Percentiles rank a stretch among this genome's conserved stretches.
Conservation (phyloP, 2,329 filamentous ascomycete genomes). For the Monilinia laxa region DNA sequence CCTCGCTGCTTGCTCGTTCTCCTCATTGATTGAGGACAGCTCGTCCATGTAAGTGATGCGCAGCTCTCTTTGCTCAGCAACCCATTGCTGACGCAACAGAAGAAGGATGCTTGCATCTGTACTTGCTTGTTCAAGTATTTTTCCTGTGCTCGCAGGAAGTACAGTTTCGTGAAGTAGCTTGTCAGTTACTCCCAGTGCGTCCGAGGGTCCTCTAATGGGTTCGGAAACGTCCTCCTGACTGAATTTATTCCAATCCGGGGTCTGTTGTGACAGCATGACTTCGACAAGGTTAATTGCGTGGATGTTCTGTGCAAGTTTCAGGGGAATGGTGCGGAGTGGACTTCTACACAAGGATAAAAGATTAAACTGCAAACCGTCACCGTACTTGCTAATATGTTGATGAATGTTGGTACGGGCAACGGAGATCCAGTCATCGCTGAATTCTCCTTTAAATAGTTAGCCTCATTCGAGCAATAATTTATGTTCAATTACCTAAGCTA, state of each 20-base stretch:
- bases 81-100: constrained; percentile 44
- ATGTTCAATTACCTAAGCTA: constrained; percentile 51
- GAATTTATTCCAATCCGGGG: constrained; percentile 47
- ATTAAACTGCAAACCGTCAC: constrained; percentile 70
- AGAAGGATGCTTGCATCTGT: constrained; percentile 37
- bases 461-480: not conserved
- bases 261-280: constrained; percentile 42
- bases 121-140: constrained; percentile 25
- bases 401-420: constrained; percentile 64
- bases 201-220: constrained; percentile 24
- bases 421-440: constrained; percentile 61
- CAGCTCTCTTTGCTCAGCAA: constrained; percentile 45
- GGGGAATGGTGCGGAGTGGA: constrained; percentile 47
- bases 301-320: constrained; percentile 46
- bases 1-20: constrained; percentile 53
- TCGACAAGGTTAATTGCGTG: constrained; percentile 45
- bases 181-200: constrained; percentile 28
- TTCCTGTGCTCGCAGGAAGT: constrained; percentile 11
- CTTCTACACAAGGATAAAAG: constrained; percentile 73
- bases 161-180: constrained; percentile 27
- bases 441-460: constrained; percentile 29
- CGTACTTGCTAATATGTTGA: constrained; percentile 65
- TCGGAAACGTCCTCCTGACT: constrained; percentile 23
- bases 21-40: constrained; percentile 46
- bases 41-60: constrained; percentile 52